These are phyloP conservation scores for Conticribra weissflogii DNA, from an alignment of 108 stramenopile genomes.

Conservation along the genomic window DNA sequence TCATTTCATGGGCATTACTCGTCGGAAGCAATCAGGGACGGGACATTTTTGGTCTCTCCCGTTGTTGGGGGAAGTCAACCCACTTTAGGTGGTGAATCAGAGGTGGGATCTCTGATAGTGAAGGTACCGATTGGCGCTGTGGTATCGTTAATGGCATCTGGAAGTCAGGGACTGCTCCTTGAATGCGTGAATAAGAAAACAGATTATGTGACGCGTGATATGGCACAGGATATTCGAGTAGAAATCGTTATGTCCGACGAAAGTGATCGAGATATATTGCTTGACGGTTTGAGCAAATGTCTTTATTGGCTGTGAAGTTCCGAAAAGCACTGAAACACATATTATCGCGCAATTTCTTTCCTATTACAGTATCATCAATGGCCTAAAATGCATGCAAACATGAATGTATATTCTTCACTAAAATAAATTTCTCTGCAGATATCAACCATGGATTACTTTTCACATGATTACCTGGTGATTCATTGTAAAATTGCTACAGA, in stretches of 20 bases:
- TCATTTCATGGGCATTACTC: constrained; percentile 18
- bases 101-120: neutral
- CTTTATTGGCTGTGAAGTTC: constrained; percentile 17
- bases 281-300: constrained; percentile 28
- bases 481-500: too few relatives aligned
- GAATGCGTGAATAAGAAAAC: constrained; percentile 6
- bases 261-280: constrained; percentile 38
- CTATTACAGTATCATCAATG: too few relatives aligned
- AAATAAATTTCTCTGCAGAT: too few relatives aligned
- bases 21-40: neutral
- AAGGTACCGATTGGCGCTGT: constrained; percentile 6
- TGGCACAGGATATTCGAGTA: neutral
- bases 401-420: too few relatives aligned
- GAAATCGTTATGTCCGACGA: constrained; percentile 50
- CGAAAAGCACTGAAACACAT: neutral
- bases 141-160: constrained; percentile 1
- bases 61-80: constrained; percentile 1
- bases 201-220: neutral
- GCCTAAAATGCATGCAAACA: too few relatives aligned
- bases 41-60: constrained; percentile 28
- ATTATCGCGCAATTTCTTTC: too few relatives aligned
- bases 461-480: too few relatives aligned
- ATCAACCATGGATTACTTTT: too few relatives aligned
- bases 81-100: neutral
- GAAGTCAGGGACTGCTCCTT: constrained; percentile 32